These are phyloP conservation scores for Mortierella alpina DNA, from an alignment of 192 early-diverging fungal genomes.

Conservation along the genomic window DNA sequence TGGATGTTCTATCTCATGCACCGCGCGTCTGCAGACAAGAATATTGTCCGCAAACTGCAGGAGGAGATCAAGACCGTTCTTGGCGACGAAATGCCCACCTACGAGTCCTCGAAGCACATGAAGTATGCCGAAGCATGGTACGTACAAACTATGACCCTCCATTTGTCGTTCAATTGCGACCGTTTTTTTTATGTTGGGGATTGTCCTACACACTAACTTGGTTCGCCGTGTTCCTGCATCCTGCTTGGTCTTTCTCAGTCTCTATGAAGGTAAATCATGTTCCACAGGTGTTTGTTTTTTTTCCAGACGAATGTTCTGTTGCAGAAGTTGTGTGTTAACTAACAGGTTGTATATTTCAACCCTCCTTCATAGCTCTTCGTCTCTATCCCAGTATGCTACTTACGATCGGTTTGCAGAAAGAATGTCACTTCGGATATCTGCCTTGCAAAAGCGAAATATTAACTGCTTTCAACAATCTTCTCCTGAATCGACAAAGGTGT, in stretches of 20 bases:
- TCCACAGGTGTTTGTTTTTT: no score
- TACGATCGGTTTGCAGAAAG: no score
- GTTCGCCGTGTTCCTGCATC: no score
- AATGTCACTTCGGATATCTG: no score
- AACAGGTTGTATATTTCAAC: no score
- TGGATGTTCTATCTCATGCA: slow-evolving; percentile 64
- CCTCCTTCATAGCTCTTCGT: slow-evolving; percentile 24
- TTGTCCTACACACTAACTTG: slow-evolving; percentile 46
- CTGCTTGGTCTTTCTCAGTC: no score
- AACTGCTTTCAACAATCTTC: no score
- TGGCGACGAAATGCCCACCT: slow-evolving; percentile 18
- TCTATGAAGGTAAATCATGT: no score
- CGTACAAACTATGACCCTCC: background rate
- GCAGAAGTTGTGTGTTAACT: no score
- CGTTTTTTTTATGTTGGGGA: background rate
- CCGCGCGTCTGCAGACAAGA: slow-evolving; percentile 48
- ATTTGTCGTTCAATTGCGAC: background rate
- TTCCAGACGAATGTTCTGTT: no score
- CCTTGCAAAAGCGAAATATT: no score
- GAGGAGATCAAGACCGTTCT: slow-evolving; percentile 51
- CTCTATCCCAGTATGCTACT: slow-evolving; percentile 25
- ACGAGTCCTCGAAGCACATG: slow-evolving; percentile 39
- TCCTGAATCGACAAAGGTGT: slow-evolving; percentile 33
- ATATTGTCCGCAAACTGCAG: slow-evolving; percentile 25
- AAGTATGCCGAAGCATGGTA: slow-evolving; percentile 53